Evolutionary conservation across 495 filamentous ascomycete species (phyloP), one percentile per base, ranked within the genome.

Genomic region (Evernia prunastri): DNA sequence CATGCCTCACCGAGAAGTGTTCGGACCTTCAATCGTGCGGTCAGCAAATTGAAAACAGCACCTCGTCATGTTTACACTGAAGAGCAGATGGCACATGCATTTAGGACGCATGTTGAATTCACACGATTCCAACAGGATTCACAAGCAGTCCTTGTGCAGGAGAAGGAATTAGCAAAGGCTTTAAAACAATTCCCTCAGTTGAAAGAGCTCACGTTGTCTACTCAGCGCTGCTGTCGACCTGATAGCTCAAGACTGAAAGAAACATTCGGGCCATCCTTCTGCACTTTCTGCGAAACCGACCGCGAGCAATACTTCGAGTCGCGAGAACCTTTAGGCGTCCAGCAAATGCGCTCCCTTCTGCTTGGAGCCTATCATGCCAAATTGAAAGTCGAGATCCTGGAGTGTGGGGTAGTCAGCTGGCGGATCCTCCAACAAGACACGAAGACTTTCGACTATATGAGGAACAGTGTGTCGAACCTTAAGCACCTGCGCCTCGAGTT

Each of bases 1-100:
- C 40, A 42, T 12, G 57, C 36, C 20, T 4, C 12, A 42, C 39
- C 43, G 20, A 42, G 58, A 12, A 31, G 17, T 27, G 11, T 40
- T 6, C 58, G 39, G 18, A 59, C 15, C 39, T 59, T 7, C 27
- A 31, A 29, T 1, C 36, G 39, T 31, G 37, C 43, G 18, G 13
- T 31, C 9, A 33, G 17, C 25, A 59, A 43, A 3, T n/a, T 43
- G 27, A 25, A 6, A 17, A 25, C 37, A 8, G 15, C 7, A 3
- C 58, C 58, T 25, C 58, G 58, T n/a, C 58, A 45, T 59, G 39
- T 33, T 1, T 42, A 59, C 8, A 54, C 27, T 20, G 15, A 54
- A 54, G 27, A 54, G 51, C 27, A 33, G 15, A 18, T 54, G 27
- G 51, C 33, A 3, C 5, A 54, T 33, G 51, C 51, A 0, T 54